These are phyloP conservation scores for Fraxinus greggii DNA, from an alignment of 305 asterid species.

Conservation along the genomic window DNA sequence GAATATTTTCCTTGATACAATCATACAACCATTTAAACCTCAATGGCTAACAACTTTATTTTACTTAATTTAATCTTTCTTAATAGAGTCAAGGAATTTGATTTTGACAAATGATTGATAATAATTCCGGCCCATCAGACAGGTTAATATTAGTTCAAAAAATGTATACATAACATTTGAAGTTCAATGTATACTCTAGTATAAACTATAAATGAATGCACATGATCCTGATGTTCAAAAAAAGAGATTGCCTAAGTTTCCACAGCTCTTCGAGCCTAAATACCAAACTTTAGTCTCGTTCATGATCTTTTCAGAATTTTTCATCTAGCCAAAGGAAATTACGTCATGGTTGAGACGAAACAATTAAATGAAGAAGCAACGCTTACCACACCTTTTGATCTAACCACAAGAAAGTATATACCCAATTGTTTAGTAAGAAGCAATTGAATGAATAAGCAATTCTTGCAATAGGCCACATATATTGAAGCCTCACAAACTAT, in stretches of 20 bases:
- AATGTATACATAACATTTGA: neutral
- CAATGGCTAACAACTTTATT: neutral
- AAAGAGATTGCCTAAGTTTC: neutral
- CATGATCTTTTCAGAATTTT: neutral
- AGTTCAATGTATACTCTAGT: neutral
- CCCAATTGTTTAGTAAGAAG: neutral
- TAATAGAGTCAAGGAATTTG: neutral
- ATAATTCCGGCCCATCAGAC: neutral
- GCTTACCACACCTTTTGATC: neutral
- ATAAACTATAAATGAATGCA: neutral
- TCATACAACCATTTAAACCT: neutral
- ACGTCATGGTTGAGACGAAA: neutral
- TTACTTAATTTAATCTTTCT: neutral
- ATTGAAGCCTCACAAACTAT: neutral
- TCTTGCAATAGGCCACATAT: neutral
- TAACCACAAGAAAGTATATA: neutral
- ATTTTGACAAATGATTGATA: neutral
- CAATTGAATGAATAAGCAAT: neutral
- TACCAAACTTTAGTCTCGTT: neutral
- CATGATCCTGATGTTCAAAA: neutral
- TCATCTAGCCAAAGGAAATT: conserved; percentile 6
- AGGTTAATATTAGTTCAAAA: neutral
- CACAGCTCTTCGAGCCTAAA: neutral
- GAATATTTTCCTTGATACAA: neutral
- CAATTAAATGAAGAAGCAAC: neutral